Evolutionary conservation across 2,329 filamentous ascomycete genomes (phyloP), one percentile per base, ranked within the genome.

Genomic region (Coniochaeta sp.): DNA sequence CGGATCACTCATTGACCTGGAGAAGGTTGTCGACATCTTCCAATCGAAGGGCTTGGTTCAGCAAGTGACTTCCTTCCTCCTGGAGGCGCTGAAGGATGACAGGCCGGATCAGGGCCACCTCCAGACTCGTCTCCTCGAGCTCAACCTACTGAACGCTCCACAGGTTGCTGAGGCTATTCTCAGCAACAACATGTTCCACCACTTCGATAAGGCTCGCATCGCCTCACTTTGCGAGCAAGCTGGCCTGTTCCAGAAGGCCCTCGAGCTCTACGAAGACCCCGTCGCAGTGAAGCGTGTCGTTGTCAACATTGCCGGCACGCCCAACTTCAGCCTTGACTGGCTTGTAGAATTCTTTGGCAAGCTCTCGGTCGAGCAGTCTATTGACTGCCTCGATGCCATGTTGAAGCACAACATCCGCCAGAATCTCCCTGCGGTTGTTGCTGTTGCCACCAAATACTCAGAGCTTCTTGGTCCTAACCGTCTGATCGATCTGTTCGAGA

Each of bases 81-180:
- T 99, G 28, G 95, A 99, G 76, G 93, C 93, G 2, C 83, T 99
- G 36, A 95, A 96, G 74, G 91, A 95, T 67, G 97, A 99, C 78
- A 89, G 88, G 68, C 92, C 92, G 0, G 95, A 99, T 74, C 93
- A 99, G 71, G 93, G 88, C 43, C 88, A 93, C 66, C 82, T 99
- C 43, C 95, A 99, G 77, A 99, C 96, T 24, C 89, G 95, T 62
- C 83, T 99, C 3, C 80, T 99, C 60, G 96, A 99, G 81, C 98
- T 99, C 93, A 99, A 99, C 75, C 78, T 99, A 64, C 83, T 96
- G 76, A 96, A 96, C 67, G 96, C 95, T 1, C 95, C 95, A 58
- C 95, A 98, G 74, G 96, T 99, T 59, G 95, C 96, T 3, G 96
- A 99, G 74, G 95, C 95, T 36, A 99, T 99, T 67, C 85, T 99